These are phyloP conservation scores for Aspergillus oerlinghausenensis DNA, from an alignment of 2,329 filamentous ascomycete species.

Conservation along the genomic window DNA sequence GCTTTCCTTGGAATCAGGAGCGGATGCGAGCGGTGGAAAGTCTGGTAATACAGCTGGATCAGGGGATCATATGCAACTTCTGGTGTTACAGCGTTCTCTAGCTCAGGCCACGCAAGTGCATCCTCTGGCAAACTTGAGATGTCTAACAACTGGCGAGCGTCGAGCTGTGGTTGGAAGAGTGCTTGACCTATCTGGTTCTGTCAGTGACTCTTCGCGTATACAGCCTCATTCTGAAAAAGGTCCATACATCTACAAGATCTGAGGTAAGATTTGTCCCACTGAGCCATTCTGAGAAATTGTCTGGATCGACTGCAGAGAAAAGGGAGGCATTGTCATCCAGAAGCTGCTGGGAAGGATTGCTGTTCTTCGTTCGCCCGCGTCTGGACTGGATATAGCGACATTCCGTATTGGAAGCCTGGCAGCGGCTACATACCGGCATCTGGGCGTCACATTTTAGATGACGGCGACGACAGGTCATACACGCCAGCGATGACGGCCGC, in stretches of 20 bases:
- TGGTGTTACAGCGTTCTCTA: neutral
- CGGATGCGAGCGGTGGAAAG: conserved; percentile 50
- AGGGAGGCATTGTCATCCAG: conserved; percentile 10
- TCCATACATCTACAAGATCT: conserved; percentile 9
- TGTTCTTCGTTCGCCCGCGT: conserved; percentile 28
- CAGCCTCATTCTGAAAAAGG: neutral
- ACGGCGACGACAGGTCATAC: conserved; percentile 27
- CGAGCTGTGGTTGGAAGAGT: conserved; percentile 8
- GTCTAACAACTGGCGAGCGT: conserved; percentile 3
- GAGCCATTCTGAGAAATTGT: conserved; percentile 13
- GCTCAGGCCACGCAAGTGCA: conserved; percentile 1
- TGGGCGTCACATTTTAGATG: conserved; percentile 45
- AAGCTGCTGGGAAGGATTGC: neutral
- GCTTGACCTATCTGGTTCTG: conserved; percentile 6
- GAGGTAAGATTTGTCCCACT: conserved; percentile 7
- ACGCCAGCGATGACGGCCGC: conserved; percentile 18
- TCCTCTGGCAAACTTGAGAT: conserved; percentile 7
- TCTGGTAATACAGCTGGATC: conserved; percentile 47
- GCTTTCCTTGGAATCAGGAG: conserved; percentile 44
- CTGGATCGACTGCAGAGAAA: neutral
- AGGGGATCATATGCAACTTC: conserved; percentile 24
- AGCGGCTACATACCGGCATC: conserved; percentile 40
- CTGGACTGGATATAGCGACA: conserved; percentile 47
- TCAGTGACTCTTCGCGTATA: neutral
- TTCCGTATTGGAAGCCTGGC: conserved; percentile 36